These are phyloP conservation scores for Tricholoma saponaceum DNA, from an alignment of 768 basidiomycete genomes.

Conservation along the genomic window DNA sequence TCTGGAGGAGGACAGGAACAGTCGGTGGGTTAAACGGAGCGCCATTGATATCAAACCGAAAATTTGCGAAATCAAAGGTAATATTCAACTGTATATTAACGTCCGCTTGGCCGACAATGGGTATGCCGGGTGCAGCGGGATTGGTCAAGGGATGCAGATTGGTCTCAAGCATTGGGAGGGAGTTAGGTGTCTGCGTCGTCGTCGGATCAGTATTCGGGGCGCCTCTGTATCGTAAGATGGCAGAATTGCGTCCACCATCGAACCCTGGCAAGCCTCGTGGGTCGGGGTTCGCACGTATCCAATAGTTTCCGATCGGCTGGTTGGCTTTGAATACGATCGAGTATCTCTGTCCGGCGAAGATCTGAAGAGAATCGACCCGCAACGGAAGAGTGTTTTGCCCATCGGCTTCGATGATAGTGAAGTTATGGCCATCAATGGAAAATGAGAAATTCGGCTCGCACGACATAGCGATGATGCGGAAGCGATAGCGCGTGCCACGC, in stretches of 20 bases:
- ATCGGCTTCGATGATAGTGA: slow-evolving; percentile 49
- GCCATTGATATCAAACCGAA: slow-evolving; percentile 26
- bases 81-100: not conserved
- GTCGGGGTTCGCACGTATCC: slow-evolving; percentile 33
- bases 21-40: slow-evolving; percentile 30
- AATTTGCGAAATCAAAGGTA: not conserved
- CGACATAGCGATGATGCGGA: slow-evolving; percentile 30
- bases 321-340: slow-evolving; percentile 38
- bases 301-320: slow-evolving; percentile 48
- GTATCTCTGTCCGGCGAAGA: slow-evolving; percentile 19
- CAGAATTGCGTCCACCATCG: slow-evolving; percentile 36
- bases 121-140: no score
- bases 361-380: slow-evolving; percentile 32
- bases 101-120: no score
- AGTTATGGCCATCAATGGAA: slow-evolving; percentile 39
- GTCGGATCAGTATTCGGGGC: slow-evolving; percentile 39
- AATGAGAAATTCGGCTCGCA: slow-evolving; percentile 36
- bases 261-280: slow-evolving; percentile 18
- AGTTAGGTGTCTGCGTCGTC: not conserved
- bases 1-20: slow-evolving; percentile 19
- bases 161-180: no score
- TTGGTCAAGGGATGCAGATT: no score
- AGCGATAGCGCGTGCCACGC: slow-evolving; percentile 27
- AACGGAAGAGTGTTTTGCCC: slow-evolving; percentile 36
- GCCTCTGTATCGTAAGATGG: slow-evolving; percentile 46